Evolutionary conservation across 1,284 basidiomycete species (phyloP).

Genomic region (Ustilago nuda): DNA sequence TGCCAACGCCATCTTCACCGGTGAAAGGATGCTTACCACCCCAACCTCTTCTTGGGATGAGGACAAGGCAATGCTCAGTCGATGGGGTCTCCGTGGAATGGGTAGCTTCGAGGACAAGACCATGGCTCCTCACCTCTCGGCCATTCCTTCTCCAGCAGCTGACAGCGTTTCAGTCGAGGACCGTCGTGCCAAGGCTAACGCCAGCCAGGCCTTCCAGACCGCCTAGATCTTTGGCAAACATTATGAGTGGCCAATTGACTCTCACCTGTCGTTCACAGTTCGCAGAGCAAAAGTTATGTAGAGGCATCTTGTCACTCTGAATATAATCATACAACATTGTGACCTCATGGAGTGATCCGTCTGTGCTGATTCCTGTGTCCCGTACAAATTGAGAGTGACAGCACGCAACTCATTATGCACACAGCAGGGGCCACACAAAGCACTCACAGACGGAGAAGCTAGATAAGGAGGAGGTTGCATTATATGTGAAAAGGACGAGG

Average conservation of each 20-base stretch:
- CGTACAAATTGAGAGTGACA: no score
- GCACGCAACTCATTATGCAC: background rate
- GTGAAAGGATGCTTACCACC: conserved; percentile 96
- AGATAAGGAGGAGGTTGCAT: background rate
- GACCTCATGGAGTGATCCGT: background rate
- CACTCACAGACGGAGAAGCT: background rate
- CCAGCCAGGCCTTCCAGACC: conserved; percentile 43
- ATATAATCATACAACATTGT: background rate
- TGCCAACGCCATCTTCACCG: conserved; percentile 97
- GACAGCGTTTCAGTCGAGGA: conserved; percentile 32
- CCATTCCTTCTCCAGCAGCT: conserved; percentile 18
- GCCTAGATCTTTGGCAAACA: conserved; percentile 14
- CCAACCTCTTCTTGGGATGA: conserved; percentile 76
- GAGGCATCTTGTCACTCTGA: background rate
- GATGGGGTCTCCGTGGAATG: conserved; percentile 94
- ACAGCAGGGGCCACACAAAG: background rate
- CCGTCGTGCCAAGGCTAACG: conserved; percentile 41
- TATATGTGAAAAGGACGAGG: background rate
- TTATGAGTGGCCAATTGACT: background rate
- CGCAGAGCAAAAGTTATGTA: background rate
- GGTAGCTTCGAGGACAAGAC: conserved; percentile 74
- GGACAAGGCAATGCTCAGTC: conserved; percentile 91
- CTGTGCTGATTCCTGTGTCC: background rate
- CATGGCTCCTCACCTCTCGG: conserved; percentile 43
- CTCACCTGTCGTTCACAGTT: background rate